phyloP scores from a whole-genome alignment of 1,284 basidiomycete species.

The Leccinum huronense region DNA sequence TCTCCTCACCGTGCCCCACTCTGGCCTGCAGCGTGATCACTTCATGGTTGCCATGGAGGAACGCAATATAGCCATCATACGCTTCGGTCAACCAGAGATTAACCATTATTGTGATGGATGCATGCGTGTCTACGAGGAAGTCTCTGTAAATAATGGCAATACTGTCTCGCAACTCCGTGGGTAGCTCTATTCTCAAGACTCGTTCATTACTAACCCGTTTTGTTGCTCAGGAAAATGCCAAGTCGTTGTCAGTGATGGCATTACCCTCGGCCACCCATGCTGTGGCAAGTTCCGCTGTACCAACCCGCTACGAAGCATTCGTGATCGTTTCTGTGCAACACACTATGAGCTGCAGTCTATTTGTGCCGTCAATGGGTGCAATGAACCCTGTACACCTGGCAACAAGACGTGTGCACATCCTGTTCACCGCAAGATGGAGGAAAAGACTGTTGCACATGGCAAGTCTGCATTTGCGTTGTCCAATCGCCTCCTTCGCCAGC shows the following conservation, averaged over 20 bases:
- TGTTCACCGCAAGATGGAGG: too few species aligned
- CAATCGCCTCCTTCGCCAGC: too few species aligned
- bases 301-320: constrained; percentile 15
- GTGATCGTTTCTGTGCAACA: constrained; percentile 24
- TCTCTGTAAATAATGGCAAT: too few species aligned
- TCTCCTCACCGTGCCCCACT: too few species aligned
- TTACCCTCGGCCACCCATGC: not conserved
- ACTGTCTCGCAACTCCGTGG: not conserved
- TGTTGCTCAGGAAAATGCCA: not conserved
- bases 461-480: too few species aligned
- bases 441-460: too few species aligned
- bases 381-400: not conserved
- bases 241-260: constrained; percentile 2
- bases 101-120: not conserved
- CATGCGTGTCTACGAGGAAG: not conserved
- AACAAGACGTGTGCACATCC: not conserved
- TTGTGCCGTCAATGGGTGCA: not conserved
- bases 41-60: too few species aligned
- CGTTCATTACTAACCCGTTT: too few species aligned
- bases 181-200: not conserved
- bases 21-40: too few species aligned
- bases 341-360: not conserved
- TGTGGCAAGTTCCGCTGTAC: constrained; percentile 23
- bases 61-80: too few species aligned
- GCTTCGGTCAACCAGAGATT: not conserved